Percentiles rank a stretch among this genome's conserved stretches.
phyloP scores from a whole-genome alignment of 2,329 filamentous ascomycete species.

The Zarea fungicola region DNA sequence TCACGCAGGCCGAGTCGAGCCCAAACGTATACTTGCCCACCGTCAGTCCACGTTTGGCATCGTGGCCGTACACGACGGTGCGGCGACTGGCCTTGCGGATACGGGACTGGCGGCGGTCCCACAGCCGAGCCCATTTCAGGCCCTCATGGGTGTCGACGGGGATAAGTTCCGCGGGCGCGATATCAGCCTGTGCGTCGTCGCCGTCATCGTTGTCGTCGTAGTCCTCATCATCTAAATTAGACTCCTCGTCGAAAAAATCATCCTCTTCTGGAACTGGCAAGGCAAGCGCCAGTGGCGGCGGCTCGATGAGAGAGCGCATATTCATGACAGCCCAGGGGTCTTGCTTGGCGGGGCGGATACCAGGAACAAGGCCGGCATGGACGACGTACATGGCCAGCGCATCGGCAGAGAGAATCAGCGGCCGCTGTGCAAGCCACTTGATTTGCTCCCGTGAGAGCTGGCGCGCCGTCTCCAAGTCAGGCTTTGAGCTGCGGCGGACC shows the following conservation, averaged over 20 bases:
- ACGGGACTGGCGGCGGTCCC: conserved; percentile 47
- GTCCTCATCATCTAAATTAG: conserved; percentile 14
- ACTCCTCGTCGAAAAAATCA: conserved; percentile 15
- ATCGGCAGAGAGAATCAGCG: conserved; percentile 74
- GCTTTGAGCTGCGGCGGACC: conserved; percentile 1
- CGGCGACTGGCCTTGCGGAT: conserved; percentile 34
- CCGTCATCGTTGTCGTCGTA: conserved; percentile 24
- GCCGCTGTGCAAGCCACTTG: conserved; percentile 63
- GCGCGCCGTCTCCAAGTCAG: conserved; percentile 14
- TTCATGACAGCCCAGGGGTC: conserved; percentile 84
- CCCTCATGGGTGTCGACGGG: conserved; percentile 45
- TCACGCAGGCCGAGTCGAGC: conserved; percentile 77
- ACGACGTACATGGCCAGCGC: conserved; percentile 62
- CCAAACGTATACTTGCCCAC: conserved; percentile 68
- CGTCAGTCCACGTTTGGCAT: conserved; percentile 64
- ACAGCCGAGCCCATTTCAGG: conserved; percentile 61
- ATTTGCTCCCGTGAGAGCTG: conserved; percentile 52
- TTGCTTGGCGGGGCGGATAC: conserved; percentile 61
- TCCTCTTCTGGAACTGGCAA: neutral
- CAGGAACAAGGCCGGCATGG: conserved; percentile 81
- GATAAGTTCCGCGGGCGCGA: conserved; percentile 21
- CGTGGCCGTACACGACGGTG: conserved; percentile 84
- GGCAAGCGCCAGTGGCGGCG: too few relatives aligned
- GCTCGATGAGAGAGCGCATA: conserved; percentile 71
- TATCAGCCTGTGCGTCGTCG: neutral